Percentiles rank a stretch among this genome's conserved stretches.
Evolutionary conservation across 352 stramenopile species (phyloP).

Genomic region (Globisporangium carolinianum): DNA sequence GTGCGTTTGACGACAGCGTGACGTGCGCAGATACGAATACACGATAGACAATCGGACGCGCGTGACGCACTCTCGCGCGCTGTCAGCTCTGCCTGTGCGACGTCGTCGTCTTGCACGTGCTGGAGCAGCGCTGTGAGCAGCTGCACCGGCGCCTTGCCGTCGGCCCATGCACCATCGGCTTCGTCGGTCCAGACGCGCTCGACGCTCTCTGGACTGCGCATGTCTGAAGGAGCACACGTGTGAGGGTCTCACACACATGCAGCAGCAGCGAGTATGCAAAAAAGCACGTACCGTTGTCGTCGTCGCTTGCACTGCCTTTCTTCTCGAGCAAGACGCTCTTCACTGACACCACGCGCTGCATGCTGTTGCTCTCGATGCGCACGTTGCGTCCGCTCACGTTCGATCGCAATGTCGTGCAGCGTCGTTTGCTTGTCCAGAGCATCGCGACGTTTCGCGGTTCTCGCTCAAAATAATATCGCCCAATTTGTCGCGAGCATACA

Average conservation of each 20-base stretch:
- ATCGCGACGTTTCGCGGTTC: no score
- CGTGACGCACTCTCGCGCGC: constrained; percentile 35
- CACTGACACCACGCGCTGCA: constrained; percentile 24
- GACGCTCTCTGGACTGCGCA: constrained; percentile 33
- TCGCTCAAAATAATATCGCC: no score
- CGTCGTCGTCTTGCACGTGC: constrained; percentile 49
- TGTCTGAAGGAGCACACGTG: neutral
- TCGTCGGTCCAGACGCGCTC: constrained; percentile 57
- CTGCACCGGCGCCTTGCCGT: constrained; percentile 47
- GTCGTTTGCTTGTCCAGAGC: no score
- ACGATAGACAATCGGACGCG: neutral
- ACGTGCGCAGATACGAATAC: neutral
- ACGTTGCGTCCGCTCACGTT: no score
- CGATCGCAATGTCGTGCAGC: no score
- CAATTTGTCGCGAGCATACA: no score
- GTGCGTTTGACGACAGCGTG: no score
- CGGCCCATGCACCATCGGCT: constrained; percentile 52
- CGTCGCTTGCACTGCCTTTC: constrained; percentile 6
- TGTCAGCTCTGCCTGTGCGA: constrained; percentile 36
- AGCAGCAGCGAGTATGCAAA: neutral
- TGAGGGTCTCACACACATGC: neutral
- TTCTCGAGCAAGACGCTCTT: constrained; percentile 24
- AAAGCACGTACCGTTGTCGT: constrained; percentile 1
- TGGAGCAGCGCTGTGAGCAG: constrained; percentile 50
- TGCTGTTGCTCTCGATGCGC: neutral